Evolutionary conservation across 495 filamentous ascomycete species (phyloP).

Genomic region (Aspergillus diversus): DNA sequence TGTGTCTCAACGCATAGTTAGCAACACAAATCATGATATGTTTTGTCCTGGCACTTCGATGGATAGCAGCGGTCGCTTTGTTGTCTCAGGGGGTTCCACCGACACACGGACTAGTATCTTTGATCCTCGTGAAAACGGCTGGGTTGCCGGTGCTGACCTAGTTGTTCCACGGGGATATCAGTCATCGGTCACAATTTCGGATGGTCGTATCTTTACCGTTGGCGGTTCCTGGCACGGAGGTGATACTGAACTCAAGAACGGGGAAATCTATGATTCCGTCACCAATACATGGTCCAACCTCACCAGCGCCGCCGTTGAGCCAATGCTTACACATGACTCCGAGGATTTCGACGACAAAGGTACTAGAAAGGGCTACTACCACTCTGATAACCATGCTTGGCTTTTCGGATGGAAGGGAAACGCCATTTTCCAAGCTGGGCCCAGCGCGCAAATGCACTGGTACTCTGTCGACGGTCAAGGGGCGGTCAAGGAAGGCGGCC

Average conservation of each 20-base stretch:
- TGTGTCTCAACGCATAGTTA: conserved; percentile 42
- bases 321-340: conserved; percentile 56
- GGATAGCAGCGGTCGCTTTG: conserved; percentile 51
- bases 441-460: conserved; percentile 61
- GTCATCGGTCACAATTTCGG: conserved; percentile 50
- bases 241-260: conserved; percentile 49
- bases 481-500: conserved; percentile 32
- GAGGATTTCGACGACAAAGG: neutral
- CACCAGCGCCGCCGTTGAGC: conserved; percentile 38
- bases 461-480: conserved; percentile 49
- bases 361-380: conserved; percentile 37
- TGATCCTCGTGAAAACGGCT: conserved; percentile 25
- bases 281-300: conserved; percentile 43
- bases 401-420: conserved; percentile 63
- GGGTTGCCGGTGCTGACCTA: conserved; percentile 44
- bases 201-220: conserved; percentile 62
- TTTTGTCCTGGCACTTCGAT: conserved; percentile 64
- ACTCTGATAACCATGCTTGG: conserved; percentile 62
- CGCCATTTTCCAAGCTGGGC: conserved; percentile 62
- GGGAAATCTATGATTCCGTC: conserved; percentile 55
- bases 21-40: conserved; percentile 60
- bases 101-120: conserved; percentile 52
- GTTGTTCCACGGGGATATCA: conserved; percentile 61
- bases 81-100: conserved; percentile 57
- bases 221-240: conserved; percentile 60